Percentiles rank a stretch among this genome's conserved stretches.
Conservation (phyloP, 768 basidiomycete species). For the Stropharia rugosoannulata region DNA sequence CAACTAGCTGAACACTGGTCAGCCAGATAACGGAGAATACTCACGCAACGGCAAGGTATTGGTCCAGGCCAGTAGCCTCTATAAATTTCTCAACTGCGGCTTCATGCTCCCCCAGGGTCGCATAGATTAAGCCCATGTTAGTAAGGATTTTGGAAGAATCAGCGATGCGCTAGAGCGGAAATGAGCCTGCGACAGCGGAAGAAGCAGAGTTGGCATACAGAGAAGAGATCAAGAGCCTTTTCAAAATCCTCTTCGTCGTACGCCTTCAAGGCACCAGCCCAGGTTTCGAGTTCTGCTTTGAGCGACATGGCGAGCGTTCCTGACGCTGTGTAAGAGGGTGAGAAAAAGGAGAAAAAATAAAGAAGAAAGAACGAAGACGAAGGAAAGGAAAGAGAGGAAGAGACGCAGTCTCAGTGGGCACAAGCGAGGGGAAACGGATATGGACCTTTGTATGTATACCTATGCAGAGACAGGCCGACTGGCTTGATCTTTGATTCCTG, state of each 20-base stretch:
- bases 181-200: not conserved
- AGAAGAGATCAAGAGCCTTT: constrained; percentile 72
- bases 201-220: constrained; percentile 40
- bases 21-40: constrained; percentile 25
- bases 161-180: constrained; percentile 56
- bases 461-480: constrained; percentile 18
- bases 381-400: constrained; percentile 25
- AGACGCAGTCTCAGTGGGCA: constrained; percentile 47
- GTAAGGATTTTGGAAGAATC: constrained; percentile 89
- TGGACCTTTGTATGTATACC: constrained; percentile 22
- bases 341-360: constrained; percentile 25
- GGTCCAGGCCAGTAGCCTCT: constrained; percentile 75
- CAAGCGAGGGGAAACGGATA: constrained; percentile 22
- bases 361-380: constrained; percentile 14
- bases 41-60: constrained; percentile 86
- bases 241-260: constrained; percentile 87
- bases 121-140: constrained; percentile 92
- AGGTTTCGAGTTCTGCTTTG: constrained; percentile 79
- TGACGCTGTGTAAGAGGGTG: constrained; percentile 29
- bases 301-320: constrained; percentile 53
- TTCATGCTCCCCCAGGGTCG: constrained; percentile 87
- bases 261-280: constrained; percentile 84
- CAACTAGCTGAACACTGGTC: not conserved
- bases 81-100: constrained; percentile 80
- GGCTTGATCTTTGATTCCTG: constrained; percentile 25